These are phyloP conservation scores for Wickerhamiella brachini DNA, from an alignment of 805 yeast genomes.

Conservation along the genomic window DNA sequence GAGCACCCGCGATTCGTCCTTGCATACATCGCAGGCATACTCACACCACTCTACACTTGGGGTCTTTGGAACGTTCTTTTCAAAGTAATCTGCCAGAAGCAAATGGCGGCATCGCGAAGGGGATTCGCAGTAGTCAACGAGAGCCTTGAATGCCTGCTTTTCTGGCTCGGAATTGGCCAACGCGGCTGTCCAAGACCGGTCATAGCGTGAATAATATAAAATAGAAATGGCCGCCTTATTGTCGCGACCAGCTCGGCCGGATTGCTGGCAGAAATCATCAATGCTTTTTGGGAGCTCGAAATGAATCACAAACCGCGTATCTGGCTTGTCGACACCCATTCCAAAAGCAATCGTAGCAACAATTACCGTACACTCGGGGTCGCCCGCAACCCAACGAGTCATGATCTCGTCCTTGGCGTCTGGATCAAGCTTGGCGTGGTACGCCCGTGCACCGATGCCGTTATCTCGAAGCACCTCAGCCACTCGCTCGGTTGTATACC, in stretches of 20 bases:
- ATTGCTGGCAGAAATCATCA: slow-evolving; percentile 94
- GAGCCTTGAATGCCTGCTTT: slow-evolving; percentile 7
- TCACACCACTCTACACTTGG: slow-evolving; percentile 37
- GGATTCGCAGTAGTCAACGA: slow-evolving; percentile 9
- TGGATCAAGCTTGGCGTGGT: slow-evolving; percentile 79
- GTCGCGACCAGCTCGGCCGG: slow-evolving; percentile 97
- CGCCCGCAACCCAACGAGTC: slow-evolving; percentile 61
- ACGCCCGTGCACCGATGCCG: slow-evolving; percentile 58
- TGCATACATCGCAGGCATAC: slow-evolving; percentile 77
- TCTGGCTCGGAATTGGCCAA: slow-evolving; percentile 49
- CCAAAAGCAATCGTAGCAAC: slow-evolving; percentile 98
- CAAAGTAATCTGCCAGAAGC: slow-evolving; percentile 77
- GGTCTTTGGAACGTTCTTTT: slow-evolving; percentile 47
- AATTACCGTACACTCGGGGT: slow-evolving; percentile 43
- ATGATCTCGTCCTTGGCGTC: slow-evolving; percentile 54
- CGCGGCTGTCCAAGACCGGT: slow-evolving; percentile 68
- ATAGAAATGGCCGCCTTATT: slow-evolving; percentile 74
- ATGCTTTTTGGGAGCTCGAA: slow-evolving; percentile 75
- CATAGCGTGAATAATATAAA: slow-evolving; percentile 52
- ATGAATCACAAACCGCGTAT: slow-evolving; percentile 85
- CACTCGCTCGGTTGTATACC: slow-evolving; percentile 73
- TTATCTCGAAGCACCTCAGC: slow-evolving; percentile 41
- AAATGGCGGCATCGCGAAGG: slow-evolving; percentile 74
- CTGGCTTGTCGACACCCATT: slow-evolving; percentile 96
- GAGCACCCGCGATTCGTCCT: slow-evolving; percentile 6